These are phyloP conservation scores for Lathyrus sativus DNA, from an alignment of 306 rosid species.

Conservation along the genomic window DNA sequence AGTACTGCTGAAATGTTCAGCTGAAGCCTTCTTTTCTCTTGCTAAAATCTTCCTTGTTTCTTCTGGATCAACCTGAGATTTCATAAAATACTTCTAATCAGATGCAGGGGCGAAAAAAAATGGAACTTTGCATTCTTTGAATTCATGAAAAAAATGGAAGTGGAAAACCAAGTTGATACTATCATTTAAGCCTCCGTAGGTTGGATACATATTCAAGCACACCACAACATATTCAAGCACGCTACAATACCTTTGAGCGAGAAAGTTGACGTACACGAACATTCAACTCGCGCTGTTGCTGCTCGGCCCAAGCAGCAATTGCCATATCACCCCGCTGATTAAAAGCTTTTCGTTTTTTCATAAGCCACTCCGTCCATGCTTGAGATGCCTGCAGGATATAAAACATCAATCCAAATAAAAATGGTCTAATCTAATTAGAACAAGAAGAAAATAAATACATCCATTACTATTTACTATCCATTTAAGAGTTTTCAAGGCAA, in stretches of 20 bases:
- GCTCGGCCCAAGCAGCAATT: conserved; percentile 97
- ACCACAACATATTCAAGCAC: no score
- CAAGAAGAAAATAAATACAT: conserved; percentile 1
- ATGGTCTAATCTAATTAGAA: background rate
- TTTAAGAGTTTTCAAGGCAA: background rate
- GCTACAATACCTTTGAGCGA: conserved; percentile 93
- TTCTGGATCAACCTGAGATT: conserved; percentile 78
- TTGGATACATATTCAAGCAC: conserved; percentile 27
- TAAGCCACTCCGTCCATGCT: conserved; percentile 99
- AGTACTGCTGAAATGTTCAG: conserved; percentile 68
- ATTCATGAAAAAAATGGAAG: conserved; percentile 24
- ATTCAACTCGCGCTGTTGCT: conserved; percentile 84
- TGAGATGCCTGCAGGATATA: conserved; percentile 77
- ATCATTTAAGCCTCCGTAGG: conserved; percentile 34
- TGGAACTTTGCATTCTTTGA: conserved; percentile 6
- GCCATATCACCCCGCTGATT: conserved; percentile 98
- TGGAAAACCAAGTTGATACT: conserved; percentile 34
- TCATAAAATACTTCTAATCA: conserved; percentile 38
- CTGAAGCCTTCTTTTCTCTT: conserved; percentile 84
- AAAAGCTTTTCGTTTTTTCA: conserved; percentile 88
- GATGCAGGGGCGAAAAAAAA: conserved; percentile 12
- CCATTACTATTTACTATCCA: no score
- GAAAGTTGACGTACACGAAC: conserved; percentile 87
- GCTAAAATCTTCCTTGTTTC: conserved; percentile 81
- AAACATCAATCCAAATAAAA: conserved; percentile 24